Evolutionary conservation across 805 yeast species (phyloP).

Genomic region (Maudiozyma barnettii): DNA sequence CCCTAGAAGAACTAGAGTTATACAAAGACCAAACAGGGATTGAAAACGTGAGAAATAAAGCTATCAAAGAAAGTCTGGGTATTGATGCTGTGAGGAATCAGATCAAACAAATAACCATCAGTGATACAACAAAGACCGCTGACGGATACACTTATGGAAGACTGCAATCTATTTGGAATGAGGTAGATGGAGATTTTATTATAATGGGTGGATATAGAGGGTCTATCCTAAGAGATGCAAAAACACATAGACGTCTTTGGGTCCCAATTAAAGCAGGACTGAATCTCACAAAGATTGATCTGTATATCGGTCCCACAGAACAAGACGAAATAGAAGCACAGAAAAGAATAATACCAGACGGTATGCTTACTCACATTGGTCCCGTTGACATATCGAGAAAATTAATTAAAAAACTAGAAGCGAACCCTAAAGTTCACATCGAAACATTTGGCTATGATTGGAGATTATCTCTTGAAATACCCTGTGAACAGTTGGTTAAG

Average conservation of each 20-base stretch:
- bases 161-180: conserved; percentile 42
- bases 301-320: conserved; percentile 61
- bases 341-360: conserved; percentile 54
- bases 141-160: conserved; percentile 21
- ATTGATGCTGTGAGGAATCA: conserved; percentile 32
- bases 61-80: conserved; percentile 54
- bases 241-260: conserved; percentile 67
- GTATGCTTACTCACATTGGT: conserved; percentile 72
- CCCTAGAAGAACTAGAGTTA: conserved; percentile 52
- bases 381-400: conserved; percentile 72
- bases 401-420: conserved; percentile 43
- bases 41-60: conserved; percentile 60
- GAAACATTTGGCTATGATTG: conserved; percentile 89
- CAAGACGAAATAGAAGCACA: conserved; percentile 57
- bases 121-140: conserved; percentile 12
- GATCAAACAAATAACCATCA: conserved; percentile 15
- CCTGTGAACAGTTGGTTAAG: conserved; percentile 42
- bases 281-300: conserved; percentile 57
- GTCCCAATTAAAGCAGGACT: conserved; percentile 81
- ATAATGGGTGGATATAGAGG: conserved; percentile 88
- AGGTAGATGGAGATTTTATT: conserved; percentile 68
- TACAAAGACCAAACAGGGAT: conserved; percentile 47
- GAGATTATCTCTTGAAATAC: conserved; percentile 62
- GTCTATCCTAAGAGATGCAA: conserved; percentile 56
- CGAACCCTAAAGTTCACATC: conserved; percentile 51